Evolutionary conservation across 2,329 filamentous ascomycete genomes (phyloP).

Genomic region (Fusarium zealandicum): DNA sequence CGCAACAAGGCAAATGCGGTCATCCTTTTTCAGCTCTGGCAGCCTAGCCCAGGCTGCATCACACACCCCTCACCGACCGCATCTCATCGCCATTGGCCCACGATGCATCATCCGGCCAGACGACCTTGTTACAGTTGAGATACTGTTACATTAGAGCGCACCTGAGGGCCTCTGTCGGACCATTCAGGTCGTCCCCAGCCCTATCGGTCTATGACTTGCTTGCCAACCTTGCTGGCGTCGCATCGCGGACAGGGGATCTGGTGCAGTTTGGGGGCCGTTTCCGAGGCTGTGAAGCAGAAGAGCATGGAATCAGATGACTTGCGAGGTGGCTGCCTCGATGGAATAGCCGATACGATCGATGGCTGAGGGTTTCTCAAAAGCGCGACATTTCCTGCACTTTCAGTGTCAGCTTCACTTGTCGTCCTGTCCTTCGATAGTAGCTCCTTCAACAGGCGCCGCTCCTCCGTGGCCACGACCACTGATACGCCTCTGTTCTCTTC

Average conservation of each 20-base stretch:
- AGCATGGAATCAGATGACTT: slow-evolving; percentile 34
- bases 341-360: slow-evolving; percentile 2
- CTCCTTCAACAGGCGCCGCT: background rate
- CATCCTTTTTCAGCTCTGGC: slow-evolving; percentile 27
- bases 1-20: slow-evolving; percentile 27
- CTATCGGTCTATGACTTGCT: background rate
- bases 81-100: slow-evolving; percentile 25
- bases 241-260: background rate
- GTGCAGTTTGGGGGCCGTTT: slow-evolving; percentile 18
- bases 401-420: slow-evolving; percentile 23
- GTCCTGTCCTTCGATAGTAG: background rate
- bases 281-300: slow-evolving; percentile 5
- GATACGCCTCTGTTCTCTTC: slow-evolving; percentile 13
- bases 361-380: slow-evolving; percentile 24
- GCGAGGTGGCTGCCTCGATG: slow-evolving; percentile 32
- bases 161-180: background rate
- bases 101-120: slow-evolving; percentile 6
- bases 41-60: slow-evolving; percentile 36
- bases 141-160: slow-evolving; percentile 22
- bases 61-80: slow-evolving; percentile 20
- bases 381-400: slow-evolving; percentile 24
- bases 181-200: slow-evolving; percentile 7
- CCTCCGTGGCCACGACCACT: slow-evolving; percentile 9
- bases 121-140: slow-evolving; percentile 24
- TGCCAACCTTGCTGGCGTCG: no score